Percentiles rank a stretch among this genome's conserved stretches.
Evolutionary conservation across 768 basidiomycete genomes (phyloP).

Genomic region (Amanita rimosa): DNA sequence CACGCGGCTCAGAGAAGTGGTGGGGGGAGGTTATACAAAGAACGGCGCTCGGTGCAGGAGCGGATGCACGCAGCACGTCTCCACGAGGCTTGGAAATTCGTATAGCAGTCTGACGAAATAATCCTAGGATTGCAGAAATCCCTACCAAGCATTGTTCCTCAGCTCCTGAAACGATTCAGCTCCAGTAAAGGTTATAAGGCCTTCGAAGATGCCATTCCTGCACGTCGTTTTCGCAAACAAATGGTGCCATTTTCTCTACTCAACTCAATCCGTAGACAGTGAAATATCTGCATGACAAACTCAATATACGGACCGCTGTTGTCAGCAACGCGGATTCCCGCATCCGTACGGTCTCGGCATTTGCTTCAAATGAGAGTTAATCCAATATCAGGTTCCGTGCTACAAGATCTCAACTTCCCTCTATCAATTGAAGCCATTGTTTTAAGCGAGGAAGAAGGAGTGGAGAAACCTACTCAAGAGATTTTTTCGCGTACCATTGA

Average conservation of each 20-base stretch:
- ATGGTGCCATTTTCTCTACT: neutral
- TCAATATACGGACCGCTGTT: slow-evolving; percentile 42
- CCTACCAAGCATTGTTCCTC: slow-evolving; percentile 44
- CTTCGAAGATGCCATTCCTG: slow-evolving; percentile 22
- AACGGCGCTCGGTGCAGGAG: slow-evolving; percentile 71
- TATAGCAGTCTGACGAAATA: neutral
- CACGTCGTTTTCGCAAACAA: slow-evolving; percentile 11
- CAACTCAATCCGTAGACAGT: slow-evolving; percentile 23
- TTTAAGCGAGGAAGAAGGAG: slow-evolving; percentile 58
- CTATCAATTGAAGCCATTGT: slow-evolving; percentile 39
- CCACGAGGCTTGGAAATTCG: neutral
- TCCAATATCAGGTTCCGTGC: slow-evolving; percentile 26
- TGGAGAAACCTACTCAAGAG: slow-evolving; percentile 55
- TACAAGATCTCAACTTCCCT: slow-evolving; percentile 51
- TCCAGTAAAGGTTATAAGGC: slow-evolving; percentile 54
- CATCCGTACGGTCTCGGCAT: slow-evolving; percentile 33
- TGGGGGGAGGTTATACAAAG: slow-evolving; percentile 70
- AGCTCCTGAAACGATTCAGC: slow-evolving; percentile 58
- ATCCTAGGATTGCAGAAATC: slow-evolving; percentile 39
- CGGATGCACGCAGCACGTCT: slow-evolving; percentile 38
- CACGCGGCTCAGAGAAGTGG: slow-evolving; percentile 45
- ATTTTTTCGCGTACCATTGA: slow-evolving; percentile 44
- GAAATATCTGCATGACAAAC: slow-evolving; percentile 25
- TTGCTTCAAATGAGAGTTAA: slow-evolving; percentile 1
- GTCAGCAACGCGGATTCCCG: slow-evolving; percentile 67